Evolutionary conservation across 192 early-diverging fungal genomes (phyloP).

Genomic region (Rhizoclosmatium globosum): DNA sequence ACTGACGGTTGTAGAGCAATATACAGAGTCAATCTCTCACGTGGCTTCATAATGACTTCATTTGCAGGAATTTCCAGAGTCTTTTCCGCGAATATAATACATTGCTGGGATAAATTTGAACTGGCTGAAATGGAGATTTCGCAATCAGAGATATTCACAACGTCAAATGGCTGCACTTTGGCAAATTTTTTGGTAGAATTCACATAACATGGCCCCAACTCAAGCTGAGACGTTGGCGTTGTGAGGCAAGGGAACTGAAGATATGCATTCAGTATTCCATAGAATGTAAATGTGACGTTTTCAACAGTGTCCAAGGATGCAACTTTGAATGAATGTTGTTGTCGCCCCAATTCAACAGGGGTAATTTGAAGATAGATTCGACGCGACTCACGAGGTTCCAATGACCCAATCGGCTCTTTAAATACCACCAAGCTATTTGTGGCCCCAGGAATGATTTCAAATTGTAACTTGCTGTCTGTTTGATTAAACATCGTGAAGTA

Average conservation of each 20-base stretch:
- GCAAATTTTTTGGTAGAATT: slow-evolving; percentile 78
- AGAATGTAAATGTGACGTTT: slow-evolving; percentile 59
- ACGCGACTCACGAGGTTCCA: slow-evolving; percentile 63
- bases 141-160: slow-evolving; percentile 76
- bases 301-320: slow-evolving; percentile 44
- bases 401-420: slow-evolving; percentile 32
- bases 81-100: slow-evolving; percentile 70
- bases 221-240: slow-evolving; percentile 62
- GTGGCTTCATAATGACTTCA: slow-evolving; percentile 59
- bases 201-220: slow-evolving; percentile 85
- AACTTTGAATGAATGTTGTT: slow-evolving; percentile 59
- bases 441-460: slow-evolving; percentile 11
- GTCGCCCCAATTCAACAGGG: slow-evolving; percentile 61
- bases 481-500: slow-evolving; percentile 64
- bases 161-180: slow-evolving; percentile 70
- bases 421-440: slow-evolving; percentile 14
- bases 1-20: slow-evolving; percentile 78
- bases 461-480: slow-evolving; percentile 28
- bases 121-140: slow-evolving; percentile 74
- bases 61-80: slow-evolving; percentile 51
- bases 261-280: slow-evolving; percentile 60
- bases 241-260: slow-evolving; percentile 69
- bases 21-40: slow-evolving; percentile 68
- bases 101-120: slow-evolving; percentile 84
- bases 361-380: slow-evolving; percentile 64